phyloP scores from a whole-genome alignment of 441 rosid genomes.

The Francoa sonchifolia region DNA sequence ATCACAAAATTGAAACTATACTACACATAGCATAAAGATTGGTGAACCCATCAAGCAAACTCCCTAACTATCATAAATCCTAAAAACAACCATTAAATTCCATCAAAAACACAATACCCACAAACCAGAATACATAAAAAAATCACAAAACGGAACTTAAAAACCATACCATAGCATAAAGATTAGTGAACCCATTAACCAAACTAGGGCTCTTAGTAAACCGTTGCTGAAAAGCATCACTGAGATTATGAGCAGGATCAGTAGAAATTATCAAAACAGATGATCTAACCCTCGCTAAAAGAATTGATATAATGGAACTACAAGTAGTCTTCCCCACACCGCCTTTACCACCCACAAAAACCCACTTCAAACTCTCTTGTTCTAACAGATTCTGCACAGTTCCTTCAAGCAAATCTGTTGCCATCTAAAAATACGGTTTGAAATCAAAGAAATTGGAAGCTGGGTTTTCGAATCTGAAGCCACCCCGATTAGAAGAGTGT shows the following conservation, averaged over 20 bases:
- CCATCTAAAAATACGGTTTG: too few relatives aligned
- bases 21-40: too few relatives aligned
- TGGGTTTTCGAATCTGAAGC: too few relatives aligned
- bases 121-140: neutral
- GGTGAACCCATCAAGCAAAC: too few relatives aligned
- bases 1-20: too few relatives aligned
- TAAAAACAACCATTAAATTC: conserved; percentile 3
- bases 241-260: conserved; percentile 99
- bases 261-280: conserved; percentile 96
- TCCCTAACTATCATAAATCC: too few relatives aligned
- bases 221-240: conserved; percentile 95
- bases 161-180: conserved; percentile 70
- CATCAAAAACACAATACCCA: neutral
- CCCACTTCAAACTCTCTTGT: conserved; percentile 87
- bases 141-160: neutral
- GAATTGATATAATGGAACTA: conserved; percentile 79
- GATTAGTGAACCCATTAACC: conserved; percentile 84
- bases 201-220: conserved; percentile 78
- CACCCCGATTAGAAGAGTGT: too few relatives aligned
- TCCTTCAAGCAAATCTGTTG: conserved; percentile 51
- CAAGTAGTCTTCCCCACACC: conserved; percentile 98
- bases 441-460: too few relatives aligned
- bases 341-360: conserved; percentile 96
- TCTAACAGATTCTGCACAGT: conserved; percentile 58
- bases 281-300: conserved; percentile 63